Base-by-base conservation (phyloP, 192 early-diverging fungal genomes). In the Rhizophagus clarus region DNA sequence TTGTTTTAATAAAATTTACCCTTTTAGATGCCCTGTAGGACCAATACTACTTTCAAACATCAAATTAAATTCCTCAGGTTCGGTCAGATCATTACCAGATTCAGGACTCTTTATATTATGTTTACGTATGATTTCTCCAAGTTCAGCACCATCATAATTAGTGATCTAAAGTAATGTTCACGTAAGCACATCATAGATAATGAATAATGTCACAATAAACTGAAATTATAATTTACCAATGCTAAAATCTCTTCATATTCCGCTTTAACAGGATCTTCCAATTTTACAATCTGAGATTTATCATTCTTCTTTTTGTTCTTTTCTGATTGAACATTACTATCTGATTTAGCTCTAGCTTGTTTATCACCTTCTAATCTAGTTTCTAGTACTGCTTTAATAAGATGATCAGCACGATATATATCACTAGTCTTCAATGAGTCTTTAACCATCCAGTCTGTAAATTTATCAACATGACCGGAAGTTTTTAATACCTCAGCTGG, bases 41-140 rank as follows among this genome's bases (percentile, higher is more conserved):
- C 98, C 98, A 83, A 99, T 98, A 86, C 90, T 96, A 75, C 93
- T 97, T 70, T 96, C 93, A 82, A 99, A 99, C 97, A 99, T 99
- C 74, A 99, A 91, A 90, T 99, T 99, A 93, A 99, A 99, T 78
- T 94, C 91, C 28, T 92, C 92, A 31, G 97, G 97, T 56, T 92
- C 89, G 9, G 96, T 93, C 26, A 99, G 88, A 67, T 93, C 91
- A 87, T 98, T 98, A 81, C 94, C 95, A 51, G 95, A 95, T 77
- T 96, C 94, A 26, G 97, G 96, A 28, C 95, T 93, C 60, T 94
- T 92, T 81, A 99, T 97, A 77, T 95, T 91, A 73, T 92, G 89
- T 49, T 89, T 89, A 73, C 87, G 83, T 82, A 99, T 97, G 47
- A 99, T 88, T 79, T 94, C 92, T 76, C 86, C 91, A 77, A 99